Evolutionary conservation across 2,329 filamentous ascomycete genomes (phyloP), one percentile per base, ranked within the genome.

Genomic region (Metarhizium album): DNA sequence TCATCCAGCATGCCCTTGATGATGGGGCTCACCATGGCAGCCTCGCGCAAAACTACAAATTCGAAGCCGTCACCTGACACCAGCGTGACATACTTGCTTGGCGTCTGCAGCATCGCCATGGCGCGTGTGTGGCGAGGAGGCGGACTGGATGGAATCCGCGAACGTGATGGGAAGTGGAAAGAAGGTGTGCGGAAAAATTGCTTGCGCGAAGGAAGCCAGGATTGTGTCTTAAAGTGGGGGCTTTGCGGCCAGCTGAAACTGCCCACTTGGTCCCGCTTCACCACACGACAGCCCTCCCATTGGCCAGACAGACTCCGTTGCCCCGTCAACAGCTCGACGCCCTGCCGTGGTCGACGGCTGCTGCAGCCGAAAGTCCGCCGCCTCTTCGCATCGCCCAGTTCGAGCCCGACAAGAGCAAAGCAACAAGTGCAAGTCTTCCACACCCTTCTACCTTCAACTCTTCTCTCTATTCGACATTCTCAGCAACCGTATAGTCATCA

Each of bases 1-100:
- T 82, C 79, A 60, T 88, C 83, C 53, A 91, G 71, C 79, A 88
- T 89, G 64, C 81, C 77, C 69, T 81, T 85, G 69, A 91, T 84
- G 52, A 83, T 78, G 33, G 82, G 82, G 58, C 84, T 86, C 61
- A 86, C 73, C 60, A 80, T 73, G 53, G 85, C 81, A 2, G 85
- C 83, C 47, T 86, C 83, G 49, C 86, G 81, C 50, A 86, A 73
- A 48, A 90, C 75, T 55, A 87, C 80, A 64, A 87, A 90, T 70
- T 89, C 85, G 64, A 82, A 89, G 59, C 80, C 84, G 66, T 91
- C 87, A 57, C 74, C 77, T 1, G 86, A 89, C 42, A 90, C 75
- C 48, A 91, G 79, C 4, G 87, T 90, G 57, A 90, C 78, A 67
- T 89, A 90, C 62, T 87, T 82, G 67, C 77, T 80, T 33, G 56